Percentiles rank a stretch among this genome's conserved stretches.
Evolutionary conservation across 2,329 filamentous ascomycete genomes (phyloP).

Genomic region (Paecilomyces dactylethromorphus): DNA sequence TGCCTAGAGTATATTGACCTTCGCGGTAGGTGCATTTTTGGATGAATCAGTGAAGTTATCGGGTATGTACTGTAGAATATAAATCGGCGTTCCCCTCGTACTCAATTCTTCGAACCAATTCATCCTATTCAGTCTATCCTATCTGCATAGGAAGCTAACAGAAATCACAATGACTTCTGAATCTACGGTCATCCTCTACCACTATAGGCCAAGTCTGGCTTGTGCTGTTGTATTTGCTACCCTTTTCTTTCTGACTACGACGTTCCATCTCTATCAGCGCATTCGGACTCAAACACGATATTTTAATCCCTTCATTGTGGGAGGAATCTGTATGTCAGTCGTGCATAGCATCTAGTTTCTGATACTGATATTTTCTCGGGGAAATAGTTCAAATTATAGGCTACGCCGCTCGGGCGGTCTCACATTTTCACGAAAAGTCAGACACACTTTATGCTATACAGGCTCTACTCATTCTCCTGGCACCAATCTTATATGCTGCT

Average conservation of each 20-base stretch:
- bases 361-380: neutral
- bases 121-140: no score
- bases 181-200: no score
- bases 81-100: no score
- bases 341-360: neutral
- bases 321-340: neutral
- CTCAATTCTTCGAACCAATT: no score
- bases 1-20: no score
- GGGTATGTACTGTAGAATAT: no score
- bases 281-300: neutral
- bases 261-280: neutral
- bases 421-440: neutral
- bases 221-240: neutral
- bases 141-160: no score
- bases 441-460: constrained; percentile 10
- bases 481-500: constrained; percentile 12
- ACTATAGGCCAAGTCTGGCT: no score
- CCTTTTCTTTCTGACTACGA: neutral
- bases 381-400: neutral
- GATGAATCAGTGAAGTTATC: no score
- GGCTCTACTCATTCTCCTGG: constrained; percentile 10
- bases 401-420: neutral
- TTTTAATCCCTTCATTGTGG: neutral
- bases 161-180: no score
- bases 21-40: no score